Conservation (phyloP, 1,139 yeast species). For the Geotrichum klebahnii region DNA sequence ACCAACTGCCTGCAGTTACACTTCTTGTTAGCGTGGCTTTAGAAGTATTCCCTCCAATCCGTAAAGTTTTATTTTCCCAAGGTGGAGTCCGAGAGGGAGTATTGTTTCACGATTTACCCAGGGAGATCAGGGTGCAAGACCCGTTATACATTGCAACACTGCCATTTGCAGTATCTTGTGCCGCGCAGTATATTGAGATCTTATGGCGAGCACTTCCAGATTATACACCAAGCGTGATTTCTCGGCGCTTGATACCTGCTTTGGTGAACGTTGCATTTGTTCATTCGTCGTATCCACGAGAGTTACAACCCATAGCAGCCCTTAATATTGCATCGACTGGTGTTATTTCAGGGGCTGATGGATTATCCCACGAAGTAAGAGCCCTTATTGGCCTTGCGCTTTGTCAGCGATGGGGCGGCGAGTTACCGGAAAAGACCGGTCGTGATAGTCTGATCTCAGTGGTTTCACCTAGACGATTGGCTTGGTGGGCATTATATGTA, state of each 20-base stretch:
- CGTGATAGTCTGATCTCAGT: conserved; percentile 43
- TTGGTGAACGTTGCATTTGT: conserved; percentile 64
- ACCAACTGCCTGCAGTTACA: conserved; percentile 62
- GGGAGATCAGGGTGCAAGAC: conserved; percentile 54
- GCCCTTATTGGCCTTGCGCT: conserved; percentile 64
- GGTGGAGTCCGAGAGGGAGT: conserved; percentile 74
- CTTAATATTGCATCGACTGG: conserved; percentile 65
- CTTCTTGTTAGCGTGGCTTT: conserved; percentile 56
- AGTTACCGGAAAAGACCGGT: conserved; percentile 48
- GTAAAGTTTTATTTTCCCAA: conserved; percentile 59
- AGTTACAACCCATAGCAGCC: conserved; percentile 66
- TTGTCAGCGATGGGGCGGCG: conserved; percentile 74
- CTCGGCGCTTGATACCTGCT: conserved; percentile 57
- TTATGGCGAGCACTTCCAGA: conserved; percentile 52
- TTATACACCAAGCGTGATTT: conserved; percentile 53
- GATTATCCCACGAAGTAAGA: conserved; percentile 60
- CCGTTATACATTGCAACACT: conserved; percentile 60
- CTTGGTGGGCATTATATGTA: conserved; percentile 63
- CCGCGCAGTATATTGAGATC: conserved; percentile 49
- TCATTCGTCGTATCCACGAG: conserved; percentile 67
- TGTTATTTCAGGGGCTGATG: conserved; percentile 63
- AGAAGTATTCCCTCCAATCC: conserved; percentile 54
- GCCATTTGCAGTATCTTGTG: conserved; percentile 60
- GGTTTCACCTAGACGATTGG: conserved; percentile 32
- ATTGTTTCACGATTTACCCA: conserved; percentile 54